These are phyloP conservation scores for Dimocarpus longan DNA, from an alignment of 345 rosid genomes.

Conservation along the genomic window DNA sequence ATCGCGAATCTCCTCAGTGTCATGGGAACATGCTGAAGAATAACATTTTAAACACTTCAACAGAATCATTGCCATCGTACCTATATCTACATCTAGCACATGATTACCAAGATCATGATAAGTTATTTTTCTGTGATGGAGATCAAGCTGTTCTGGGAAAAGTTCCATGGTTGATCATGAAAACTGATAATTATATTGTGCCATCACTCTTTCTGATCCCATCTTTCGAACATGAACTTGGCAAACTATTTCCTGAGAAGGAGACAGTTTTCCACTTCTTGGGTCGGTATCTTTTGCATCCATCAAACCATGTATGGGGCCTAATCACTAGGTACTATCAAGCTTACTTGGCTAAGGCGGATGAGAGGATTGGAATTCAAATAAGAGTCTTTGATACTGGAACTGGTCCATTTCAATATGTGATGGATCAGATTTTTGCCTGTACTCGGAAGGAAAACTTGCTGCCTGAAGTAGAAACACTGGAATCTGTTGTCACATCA, in stretches of 20 bases:
- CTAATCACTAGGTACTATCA: conserved; percentile 60
- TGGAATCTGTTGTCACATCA: conserved; percentile 16
- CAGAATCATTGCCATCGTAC: conserved; percentile 35
- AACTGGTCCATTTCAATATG: conserved; percentile 45
- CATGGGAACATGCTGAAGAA: conserved; percentile 60
- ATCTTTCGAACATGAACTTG: conserved; percentile 46
- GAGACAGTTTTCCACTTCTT: conserved; percentile 63
- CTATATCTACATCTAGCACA: conserved; percentile 63
- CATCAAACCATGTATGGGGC: conserved; percentile 71
- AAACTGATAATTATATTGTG: conserved; percentile 66
- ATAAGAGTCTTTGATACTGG: conserved; percentile 56
- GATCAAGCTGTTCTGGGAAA: conserved; percentile 42
- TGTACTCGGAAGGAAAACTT: conserved; percentile 49
- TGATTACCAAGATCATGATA: conserved; percentile 63
- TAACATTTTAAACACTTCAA: conserved; percentile 32
- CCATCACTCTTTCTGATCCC: conserved; percentile 69
- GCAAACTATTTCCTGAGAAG: conserved; percentile 52
- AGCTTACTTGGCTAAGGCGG: conserved; percentile 64
- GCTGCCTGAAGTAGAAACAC: conserved; percentile 47
- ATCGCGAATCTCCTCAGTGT: conserved; percentile 45
- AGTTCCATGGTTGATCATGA: conserved; percentile 73
- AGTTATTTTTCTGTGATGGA: conserved; percentile 66
- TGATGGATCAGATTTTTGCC: conserved; percentile 58
- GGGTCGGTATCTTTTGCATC: conserved; percentile 73
- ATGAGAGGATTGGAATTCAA: conserved; percentile 72